Percentiles rank a stretch among this genome's conserved stretches.
Evolutionary conservation across 1,139 yeast species (phyloP).

Genomic region (Kluyveromyces marxianus): DNA sequence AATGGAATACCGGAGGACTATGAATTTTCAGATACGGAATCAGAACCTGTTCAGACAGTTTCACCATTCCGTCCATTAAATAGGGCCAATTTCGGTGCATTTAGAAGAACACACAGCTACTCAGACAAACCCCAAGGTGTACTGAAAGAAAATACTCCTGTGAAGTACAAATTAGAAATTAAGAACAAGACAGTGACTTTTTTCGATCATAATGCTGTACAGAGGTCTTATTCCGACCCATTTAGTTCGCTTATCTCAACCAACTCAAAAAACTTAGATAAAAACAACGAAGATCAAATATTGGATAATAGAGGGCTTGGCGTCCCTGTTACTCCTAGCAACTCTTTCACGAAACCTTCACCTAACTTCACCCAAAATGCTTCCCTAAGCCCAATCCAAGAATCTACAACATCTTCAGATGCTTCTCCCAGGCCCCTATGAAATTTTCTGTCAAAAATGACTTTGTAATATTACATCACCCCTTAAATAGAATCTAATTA

Average conservation of each 20-base stretch:
- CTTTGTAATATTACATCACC: conserved; percentile 1
- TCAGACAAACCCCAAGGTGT: conserved; percentile 28
- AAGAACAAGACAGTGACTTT: conserved; percentile 51
- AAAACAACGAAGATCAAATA: neutral
- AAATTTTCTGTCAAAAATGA: neutral
- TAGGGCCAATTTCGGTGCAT: conserved; percentile 16
- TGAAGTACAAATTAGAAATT: conserved; percentile 43
- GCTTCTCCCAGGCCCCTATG: conserved; percentile 20
- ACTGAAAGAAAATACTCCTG: conserved; percentile 25
- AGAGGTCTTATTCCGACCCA: conserved; percentile 2
- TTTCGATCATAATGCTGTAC: conserved; percentile 29
- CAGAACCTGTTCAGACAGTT: conserved; percentile 14
- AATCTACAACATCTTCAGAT: conserved; percentile 24
- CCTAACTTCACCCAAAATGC: conserved; percentile 19
- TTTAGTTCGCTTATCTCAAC: neutral
- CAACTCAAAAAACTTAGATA: neutral
- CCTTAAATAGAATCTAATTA: neutral
- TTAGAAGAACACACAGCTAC: conserved; percentile 29
- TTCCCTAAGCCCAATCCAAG: conserved; percentile 31
- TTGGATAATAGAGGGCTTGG: neutral
- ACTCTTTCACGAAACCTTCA: conserved; percentile 19
- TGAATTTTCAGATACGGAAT: conserved; percentile 40
- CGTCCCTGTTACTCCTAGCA: conserved; percentile 11
- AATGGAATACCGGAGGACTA: conserved; percentile 55
- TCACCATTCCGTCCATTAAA: conserved; percentile 16